Evolutionary conservation across 1,284 basidiomycete genomes (phyloP), one percentile per base, ranked within the genome.

Genomic region (Trichosporon coremiiforme): DNA sequence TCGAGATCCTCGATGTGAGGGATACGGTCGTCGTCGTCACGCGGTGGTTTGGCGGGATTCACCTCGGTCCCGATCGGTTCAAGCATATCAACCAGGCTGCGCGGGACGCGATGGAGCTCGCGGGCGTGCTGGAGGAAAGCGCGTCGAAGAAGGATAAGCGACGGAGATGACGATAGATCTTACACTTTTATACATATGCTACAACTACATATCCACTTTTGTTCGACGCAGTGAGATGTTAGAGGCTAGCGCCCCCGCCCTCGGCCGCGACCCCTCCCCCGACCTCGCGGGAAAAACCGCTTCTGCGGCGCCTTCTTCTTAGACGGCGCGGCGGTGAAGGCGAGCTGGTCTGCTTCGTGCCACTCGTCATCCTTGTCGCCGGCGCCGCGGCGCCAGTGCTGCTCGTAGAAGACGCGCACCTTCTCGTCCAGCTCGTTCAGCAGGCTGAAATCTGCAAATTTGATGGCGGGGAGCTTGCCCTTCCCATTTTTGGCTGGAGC

Each of bases 21-120:
- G 89, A 94, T 76, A 91, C 95, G 9, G 85, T 96, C 5, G 90
- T 96, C 13, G 85, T 95, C 35, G 93, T 95, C 12, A 80, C 82
- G 15, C 75, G 85, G 31, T 86, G 85, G 83, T 84, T 77, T 68
- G 80, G 80, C 31, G 83, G 84, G 1, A 91, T 90, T 29, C 90
- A 90, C 72, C 85, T 95, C 0, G 92, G 94, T 1, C 89, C 94
- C 0, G 93, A 95, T 80, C 87, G 94, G 31, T 96, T 95, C 86
- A 95, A 95, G 80, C 91, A 94, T 74, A 95, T 95, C 78, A 94
- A 93, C 77, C 91, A 94, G 79, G 92, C 91, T 3, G 94, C 93
- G 7, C 86, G 94, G 25, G 92, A 92, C 77, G 93, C 93, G 0
- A 85, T 95, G 12, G 91, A 94, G 66, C 72, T 89, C 0, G 94